phyloP scores from a whole-genome alignment of 2,329 filamentous ascomycete genomes.

The Seiridium cupressi region DNA sequence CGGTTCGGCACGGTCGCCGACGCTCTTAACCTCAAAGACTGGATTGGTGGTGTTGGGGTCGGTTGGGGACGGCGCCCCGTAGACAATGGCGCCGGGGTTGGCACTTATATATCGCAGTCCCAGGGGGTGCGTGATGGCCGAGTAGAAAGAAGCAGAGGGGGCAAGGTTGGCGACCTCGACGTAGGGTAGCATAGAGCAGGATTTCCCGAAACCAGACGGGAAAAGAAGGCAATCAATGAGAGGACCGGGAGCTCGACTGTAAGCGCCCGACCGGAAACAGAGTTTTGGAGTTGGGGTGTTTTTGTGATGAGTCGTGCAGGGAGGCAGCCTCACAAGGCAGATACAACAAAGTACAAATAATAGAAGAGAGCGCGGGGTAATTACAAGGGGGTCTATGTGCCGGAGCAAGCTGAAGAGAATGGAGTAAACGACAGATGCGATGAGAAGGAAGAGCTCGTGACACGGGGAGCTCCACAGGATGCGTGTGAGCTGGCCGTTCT shows the following conservation, averaged over 20 bases:
- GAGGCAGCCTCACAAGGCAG: conserved; percentile 18
- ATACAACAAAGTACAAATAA: not conserved
- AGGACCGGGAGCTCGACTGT: not conserved
- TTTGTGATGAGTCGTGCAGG: not conserved
- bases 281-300: not conserved
- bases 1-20: conserved; percentile 33
- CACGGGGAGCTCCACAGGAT: not conserved
- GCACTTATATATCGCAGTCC: conserved; percentile 67
- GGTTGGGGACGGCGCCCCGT: conserved; percentile 26
- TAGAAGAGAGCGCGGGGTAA: conserved; percentile 1
- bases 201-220: not conserved
- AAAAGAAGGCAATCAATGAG: conserved; percentile 3
- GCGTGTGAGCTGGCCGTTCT: not conserved
- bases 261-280: not conserved
- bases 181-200: conserved; percentile 42
- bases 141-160: conserved; percentile 79
- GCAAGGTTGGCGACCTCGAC: conserved; percentile 73
- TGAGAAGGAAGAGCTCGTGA: not conserved
- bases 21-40: conserved; percentile 44
- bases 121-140: conserved; percentile 73
- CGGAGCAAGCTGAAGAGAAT: too few relatives aligned
- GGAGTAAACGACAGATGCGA: not conserved
- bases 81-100: conserved; percentile 37
- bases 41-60: conserved; percentile 22
- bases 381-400: not conserved